Percentiles rank a stretch among this genome's conserved stretches.
Evolutionary conservation across 2,329 filamentous ascomycete species (phyloP).

Genomic region (Trichoderma sp.): DNA sequence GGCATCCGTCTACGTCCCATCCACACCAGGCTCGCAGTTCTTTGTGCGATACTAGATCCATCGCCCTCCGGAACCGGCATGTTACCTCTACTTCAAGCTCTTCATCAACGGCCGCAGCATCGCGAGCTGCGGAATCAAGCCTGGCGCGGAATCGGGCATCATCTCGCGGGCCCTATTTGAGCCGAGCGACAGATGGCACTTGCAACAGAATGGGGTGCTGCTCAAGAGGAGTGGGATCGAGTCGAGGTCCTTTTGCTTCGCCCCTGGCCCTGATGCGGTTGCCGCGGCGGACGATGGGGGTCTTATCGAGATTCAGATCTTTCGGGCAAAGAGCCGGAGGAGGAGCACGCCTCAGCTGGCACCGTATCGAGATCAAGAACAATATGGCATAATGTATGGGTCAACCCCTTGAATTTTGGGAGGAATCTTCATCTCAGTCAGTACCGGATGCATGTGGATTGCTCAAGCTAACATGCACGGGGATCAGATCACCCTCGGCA

Average conservation of each 20-base stretch:
- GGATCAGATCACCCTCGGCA: constrained; percentile 53
- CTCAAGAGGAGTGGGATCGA: constrained; percentile 45
- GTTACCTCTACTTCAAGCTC: constrained; percentile 58
- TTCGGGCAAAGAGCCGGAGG: constrained; percentile 53
- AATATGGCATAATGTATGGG: constrained; percentile 58
- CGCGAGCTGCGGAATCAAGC: constrained; percentile 56
- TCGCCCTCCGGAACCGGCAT: constrained; percentile 39
- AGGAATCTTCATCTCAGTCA: not conserved
- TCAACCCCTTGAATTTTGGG: not conserved
- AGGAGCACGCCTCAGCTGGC: constrained; percentile 47
- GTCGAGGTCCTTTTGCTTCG: constrained; percentile 14
- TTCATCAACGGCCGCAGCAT: constrained; percentile 56
- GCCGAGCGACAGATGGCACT: constrained; percentile 48
- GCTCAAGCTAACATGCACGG: not conserved
- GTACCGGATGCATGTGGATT: too few relatives aligned
- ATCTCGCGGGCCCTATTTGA: constrained; percentile 54
- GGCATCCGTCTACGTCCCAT: constrained; percentile 60
- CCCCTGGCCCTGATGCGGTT: constrained; percentile 4
- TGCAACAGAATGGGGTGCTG: constrained; percentile 41
- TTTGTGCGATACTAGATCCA: constrained; percentile 53
- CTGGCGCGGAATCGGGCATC: constrained; percentile 42
- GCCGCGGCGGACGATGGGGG: constrained; percentile 17
- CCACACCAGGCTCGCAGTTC: constrained; percentile 57
- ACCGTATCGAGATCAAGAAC: constrained; percentile 51
- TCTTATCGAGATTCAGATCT: constrained; percentile 7